Base-by-base conservation (phyloP, 1,139 yeast genomes). In the Pichia cactophila region DNA sequence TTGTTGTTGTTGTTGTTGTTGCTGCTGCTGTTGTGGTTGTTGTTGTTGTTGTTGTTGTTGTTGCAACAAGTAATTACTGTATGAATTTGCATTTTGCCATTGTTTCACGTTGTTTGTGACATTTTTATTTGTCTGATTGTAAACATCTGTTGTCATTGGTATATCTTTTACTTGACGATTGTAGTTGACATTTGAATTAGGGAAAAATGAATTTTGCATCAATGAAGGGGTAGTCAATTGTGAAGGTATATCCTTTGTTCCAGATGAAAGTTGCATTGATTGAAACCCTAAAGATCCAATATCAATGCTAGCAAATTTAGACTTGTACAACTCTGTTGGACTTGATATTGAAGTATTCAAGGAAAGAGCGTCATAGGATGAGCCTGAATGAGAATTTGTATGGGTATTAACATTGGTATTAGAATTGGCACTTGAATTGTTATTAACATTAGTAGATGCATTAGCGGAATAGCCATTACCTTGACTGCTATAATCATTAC, bases 251-350 rank as follows among this genome's bases (percentile, higher is more conserved):
- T 51, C 51, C 17, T 49, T 46, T 31, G 35, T 31, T 31, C 35
- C 35, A 2, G 49, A 36, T n/a, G 52, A 49, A 29, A 61, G 40
- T 16, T 58, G 58, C 56, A 61, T 45, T 48, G 60, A 46, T 41
- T 60, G 64, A 23, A 54, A 49, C 5, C 63, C 54, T 44, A 61
- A 46, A n/a, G 61, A 55, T 43, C 60, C 64, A 54, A 59, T 57
- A 43, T 60, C 63, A 31, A 55, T 57, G 42, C 48, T 56, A 16
- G 55, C 45, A 38, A 48, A 47, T n/a, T 33, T 43, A 2, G 46
- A 42, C 36, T 51, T 56, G 47, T 51, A 56, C 12, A 51, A 36
- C 17, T 52, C 46, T 17, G 52, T 42, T n/a, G 46, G 50, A 40
- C 42, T 29, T 28, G 44, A 31, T 28, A 45, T 5, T 11, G 41